A percentile compares a stretch with the other conserved stretches of the same genome.
Conservation (phyloP, 1,139 yeast species). For the Hemisphaericaspora subhashii region DNA sequence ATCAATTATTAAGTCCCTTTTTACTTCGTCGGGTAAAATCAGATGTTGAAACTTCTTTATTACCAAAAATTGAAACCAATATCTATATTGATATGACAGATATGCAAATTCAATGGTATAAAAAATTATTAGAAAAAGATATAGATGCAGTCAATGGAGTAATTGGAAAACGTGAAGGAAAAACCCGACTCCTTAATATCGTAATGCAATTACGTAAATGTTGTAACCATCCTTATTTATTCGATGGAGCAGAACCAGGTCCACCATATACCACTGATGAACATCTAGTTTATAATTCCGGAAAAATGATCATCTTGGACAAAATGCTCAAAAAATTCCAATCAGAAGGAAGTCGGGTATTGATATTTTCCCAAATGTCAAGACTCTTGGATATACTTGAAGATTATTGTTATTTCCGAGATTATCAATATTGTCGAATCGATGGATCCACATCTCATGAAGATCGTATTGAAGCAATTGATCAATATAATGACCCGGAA, state of each 20-base stretch:
- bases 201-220: slow-evolving; percentile 97
- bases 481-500: slow-evolving; percentile 81
- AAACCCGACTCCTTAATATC: slow-evolving; percentile 84
- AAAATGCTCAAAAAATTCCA: slow-evolving; percentile 73
- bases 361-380: slow-evolving; percentile 95
- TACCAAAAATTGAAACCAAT: slow-evolving; percentile 89
- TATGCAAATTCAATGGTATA: slow-evolving; percentile 93
- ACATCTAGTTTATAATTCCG: slow-evolving; percentile 82
- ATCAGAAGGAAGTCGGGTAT: slow-evolving; percentile 81
- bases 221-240: slow-evolving; percentile 94
- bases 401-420: slow-evolving; percentile 86
- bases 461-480: slow-evolving; percentile 89
- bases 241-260: slow-evolving; percentile 99
- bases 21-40: slow-evolving; percentile 84
- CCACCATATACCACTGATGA: slow-evolving; percentile 98
- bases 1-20: slow-evolving; percentile 84
- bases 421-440: slow-evolving; percentile 83
- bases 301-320: slow-evolving; percentile 87
- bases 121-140: slow-evolving; percentile 83
- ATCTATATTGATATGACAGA: slow-evolving; percentile 91
- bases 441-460: slow-evolving; percentile 96
- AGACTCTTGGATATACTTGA: slow-evolving; percentile 87
- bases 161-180: slow-evolving; percentile 84
- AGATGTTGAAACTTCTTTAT: slow-evolving; percentile 86
- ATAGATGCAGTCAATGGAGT: slow-evolving; percentile 96